Evolutionary conservation across 1,139 yeast species (phyloP).

Genomic region (Candida labiduridarum): DNA sequence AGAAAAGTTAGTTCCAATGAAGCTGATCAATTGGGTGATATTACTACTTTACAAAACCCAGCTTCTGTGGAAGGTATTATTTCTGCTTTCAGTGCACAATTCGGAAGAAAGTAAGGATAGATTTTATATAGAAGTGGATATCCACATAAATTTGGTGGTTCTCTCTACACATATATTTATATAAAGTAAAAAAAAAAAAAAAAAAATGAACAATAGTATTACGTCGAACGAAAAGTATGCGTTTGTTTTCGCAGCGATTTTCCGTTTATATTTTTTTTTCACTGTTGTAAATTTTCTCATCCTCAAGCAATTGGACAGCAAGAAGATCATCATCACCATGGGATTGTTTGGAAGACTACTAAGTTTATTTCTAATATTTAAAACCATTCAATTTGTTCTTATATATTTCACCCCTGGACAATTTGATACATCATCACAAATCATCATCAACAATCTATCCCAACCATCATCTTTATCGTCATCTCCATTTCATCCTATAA

Average conservation of each 20-base stretch:
- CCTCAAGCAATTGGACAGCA: not conserved
- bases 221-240: too few relatives aligned
- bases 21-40: constrained; percentile 78
- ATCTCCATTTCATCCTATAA: constrained; percentile 8
- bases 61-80: constrained; percentile 72
- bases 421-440: constrained; percentile 44
- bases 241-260: too few relatives aligned
- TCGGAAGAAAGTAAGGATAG: constrained; percentile 43
- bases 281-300: not conserved
- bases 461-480: not conserved
- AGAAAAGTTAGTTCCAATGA: constrained; percentile 79
- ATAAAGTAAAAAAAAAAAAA: not conserved
- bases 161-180: not conserved
- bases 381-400: constrained; percentile 32
- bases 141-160: not conserved
- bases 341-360: constrained; percentile 15
- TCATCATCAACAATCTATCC: constrained; percentile 21
- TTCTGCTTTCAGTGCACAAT: constrained; percentile 48
- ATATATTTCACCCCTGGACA: constrained; percentile 35
- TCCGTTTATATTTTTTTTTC: too few relatives aligned
- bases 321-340: not conserved
- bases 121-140: not conserved
- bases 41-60: constrained; percentile 76
- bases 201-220: not conserved
- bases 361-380: constrained; percentile 27